A percentile compares a stretch with the other conserved stretches of the same genome.
Evolutionary conservation across 352 stramenopile species (phyloP).

Genomic region (Pythium biforme): DNA sequence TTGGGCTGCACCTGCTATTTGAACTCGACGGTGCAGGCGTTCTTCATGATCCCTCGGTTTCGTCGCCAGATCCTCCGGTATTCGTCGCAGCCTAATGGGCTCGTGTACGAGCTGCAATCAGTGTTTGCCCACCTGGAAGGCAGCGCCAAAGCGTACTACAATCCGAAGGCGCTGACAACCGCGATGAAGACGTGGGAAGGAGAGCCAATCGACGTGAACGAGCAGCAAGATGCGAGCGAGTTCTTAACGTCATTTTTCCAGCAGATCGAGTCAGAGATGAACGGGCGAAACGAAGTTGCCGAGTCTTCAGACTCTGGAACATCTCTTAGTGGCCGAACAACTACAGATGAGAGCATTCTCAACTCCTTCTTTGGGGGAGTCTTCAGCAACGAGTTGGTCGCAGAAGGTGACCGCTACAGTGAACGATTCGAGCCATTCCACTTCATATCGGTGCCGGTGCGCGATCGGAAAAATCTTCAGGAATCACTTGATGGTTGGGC

Average conservation of each 20-base stretch:
- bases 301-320: slow-evolving; percentile 3
- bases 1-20: slow-evolving; percentile 95
- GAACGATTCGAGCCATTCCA: slow-evolving; percentile 90
- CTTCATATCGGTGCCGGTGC: slow-evolving; percentile 88
- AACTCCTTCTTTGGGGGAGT: slow-evolving; percentile 87
- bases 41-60: slow-evolving; percentile 94
- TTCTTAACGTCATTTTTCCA: slow-evolving; percentile 94
- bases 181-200: slow-evolving; percentile 90
- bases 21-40: slow-evolving; percentile 94
- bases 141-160: slow-evolving; percentile 85
- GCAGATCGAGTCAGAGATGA: slow-evolving; percentile 90
- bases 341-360: slow-evolving; percentile 77
- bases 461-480: slow-evolving; percentile 82
- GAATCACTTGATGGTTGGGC: slow-evolving; percentile 88
- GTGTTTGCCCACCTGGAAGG: slow-evolving; percentile 89
- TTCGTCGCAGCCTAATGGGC: slow-evolving; percentile 28
- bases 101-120: slow-evolving; percentile 88
- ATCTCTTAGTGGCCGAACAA: background rate
- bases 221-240: slow-evolving; percentile 93
- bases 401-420: slow-evolving; percentile 83
- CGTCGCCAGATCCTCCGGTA: slow-evolving; percentile 79
- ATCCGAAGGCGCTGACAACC: slow-evolving; percentile 70
- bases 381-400: slow-evolving; percentile 92
- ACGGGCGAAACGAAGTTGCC: slow-evolving; percentile 38
- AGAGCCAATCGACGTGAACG: slow-evolving; percentile 84